Evolutionary conservation across 1,284 basidiomycete genomes (phyloP), one percentile per base, ranked within the genome.

Genomic region (Papiliotrema terrestris): DNA sequence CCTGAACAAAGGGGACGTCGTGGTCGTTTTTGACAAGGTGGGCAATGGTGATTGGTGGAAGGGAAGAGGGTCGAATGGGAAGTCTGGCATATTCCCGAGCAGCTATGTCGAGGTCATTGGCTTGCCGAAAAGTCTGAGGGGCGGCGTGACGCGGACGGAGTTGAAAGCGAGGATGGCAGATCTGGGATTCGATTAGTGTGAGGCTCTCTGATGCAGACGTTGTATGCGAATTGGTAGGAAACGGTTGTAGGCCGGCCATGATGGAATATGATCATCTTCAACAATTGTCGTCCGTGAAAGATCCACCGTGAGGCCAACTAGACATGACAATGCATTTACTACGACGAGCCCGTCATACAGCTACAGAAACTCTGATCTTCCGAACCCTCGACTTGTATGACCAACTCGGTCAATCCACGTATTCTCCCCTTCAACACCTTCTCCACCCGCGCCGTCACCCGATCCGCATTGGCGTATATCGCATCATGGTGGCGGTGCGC

Each of bases 1-100:
- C 1, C 89, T 96, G 71, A 80, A 78, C n/a, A 90, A 87, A 72
- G 90, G 90, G 1, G 86, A 94, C 60, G 82, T 93, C 17, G 86
- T 96, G 53, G 81, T 78, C 11, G 81, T 95, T 17, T 83, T 84
- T 19, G 81, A 87, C 69, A 88, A 84, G 17, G 55, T 60, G 2
- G 60, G 59, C 4, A 52, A 45, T 26, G 85, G 91, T 68, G 88
- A 90, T 59, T 91, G 90, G 90, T 86, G 67, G 61, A 55, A 45
- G 26, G 61, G 61, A 4, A 41, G 49, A 36, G 42, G 26, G 1
- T 29, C 45, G 1, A 37, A 80, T 2, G 72, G 76, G 5, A 72
- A 77, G 1, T 74, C 77, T 56, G 83, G 83, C 11, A 79, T 83
- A 39, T 83, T 84, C 68, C 83, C 83, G 22, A 78, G 79, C 23